Evolutionary conservation across 352 stramenopile genomes (phyloP).

Genomic region (Globisporangium acanthophoron): DNA sequence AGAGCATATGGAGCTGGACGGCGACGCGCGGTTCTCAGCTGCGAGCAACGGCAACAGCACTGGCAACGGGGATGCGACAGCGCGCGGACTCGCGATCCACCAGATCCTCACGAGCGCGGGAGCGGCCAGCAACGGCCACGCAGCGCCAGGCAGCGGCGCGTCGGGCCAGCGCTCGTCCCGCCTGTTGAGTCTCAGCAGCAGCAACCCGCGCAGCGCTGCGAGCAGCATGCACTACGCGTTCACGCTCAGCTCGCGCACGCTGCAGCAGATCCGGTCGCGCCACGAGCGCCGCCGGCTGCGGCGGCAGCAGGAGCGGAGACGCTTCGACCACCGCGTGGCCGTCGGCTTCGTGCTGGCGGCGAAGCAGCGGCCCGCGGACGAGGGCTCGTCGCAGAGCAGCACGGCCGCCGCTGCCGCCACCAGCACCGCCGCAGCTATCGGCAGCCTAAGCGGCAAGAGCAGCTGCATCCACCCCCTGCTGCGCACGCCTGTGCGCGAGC

Average conservation of each 20-base stretch:
- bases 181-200: background rate
- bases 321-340: conserved; percentile 38
- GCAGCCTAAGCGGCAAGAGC: background rate
- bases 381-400: background rate
- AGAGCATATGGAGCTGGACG: background rate
- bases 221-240: conserved; percentile 32
- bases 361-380: too few relatives aligned
- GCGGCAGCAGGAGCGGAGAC: conserved; percentile 23
- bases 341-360: conserved; percentile 27
- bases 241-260: conserved; percentile 28
- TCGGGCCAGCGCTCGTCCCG: background rate
- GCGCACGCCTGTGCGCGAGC: background rate
- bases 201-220: background rate
- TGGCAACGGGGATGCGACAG: background rate
- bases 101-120: background rate
- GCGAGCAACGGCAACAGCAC: background rate
- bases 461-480: conserved; percentile 1
- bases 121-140: background rate
- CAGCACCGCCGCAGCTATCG: background rate
- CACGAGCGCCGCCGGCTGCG: conserved; percentile 31
- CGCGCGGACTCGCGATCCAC: background rate
- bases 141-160: background rate
- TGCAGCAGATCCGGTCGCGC: conserved; percentile 36
- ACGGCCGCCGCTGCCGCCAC: background rate
- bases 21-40: background rate